Evolutionary conservation across 2,329 filamentous ascomycete species (phyloP), one percentile per base, ranked within the genome.

Genomic region (Trichoderma pleuroti): DNA sequence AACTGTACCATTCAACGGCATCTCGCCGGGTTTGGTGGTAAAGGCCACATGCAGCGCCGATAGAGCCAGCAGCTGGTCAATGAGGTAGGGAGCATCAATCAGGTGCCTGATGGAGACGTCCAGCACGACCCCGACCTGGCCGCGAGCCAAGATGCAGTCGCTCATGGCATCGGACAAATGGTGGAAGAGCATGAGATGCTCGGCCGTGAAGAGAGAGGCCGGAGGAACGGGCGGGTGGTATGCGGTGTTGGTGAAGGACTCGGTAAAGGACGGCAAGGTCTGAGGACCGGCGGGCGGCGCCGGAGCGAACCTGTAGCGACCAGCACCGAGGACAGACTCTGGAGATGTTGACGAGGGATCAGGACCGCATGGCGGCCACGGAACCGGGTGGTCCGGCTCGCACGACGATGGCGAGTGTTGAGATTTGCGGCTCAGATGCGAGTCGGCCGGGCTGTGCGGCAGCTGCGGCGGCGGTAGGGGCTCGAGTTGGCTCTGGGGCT

Each of bases 21-120:
- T 28, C 73, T 75, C 10, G 56, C 70, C 61, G 5, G 70, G 64
- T 10, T 76, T 73, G 18, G 74, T 74, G 28, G 62, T 71, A 26
- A 66, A 49, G 6, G 76, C 75, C 3, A 79, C 73, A 70, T 86
- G 83, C 4, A 84, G 77, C 5, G 84, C 83, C 14, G 83, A 79
- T 60, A 84, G 73, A 49, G 84, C 84, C 12, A 86, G 79, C 6
- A 85, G 60, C 73, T 85, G 79, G 70, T 86, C 83, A 72, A 86
- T 81, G 4, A 85, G 79, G 68, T 83, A 86, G 1, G 83, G 84
- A 3, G 78, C 77, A 34, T 77, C 74, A 8, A 79, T 72, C 10
- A 79, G 79, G 62, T 79, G 76, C 18, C 74, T 76, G 30, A 82
- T 72, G 59, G 76, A 76, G 34, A 82, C 74, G 39, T 79, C 75